Base-by-base conservation (phyloP, 768 basidiomycete genomes). In the Lyophyllum decastes region DNA sequence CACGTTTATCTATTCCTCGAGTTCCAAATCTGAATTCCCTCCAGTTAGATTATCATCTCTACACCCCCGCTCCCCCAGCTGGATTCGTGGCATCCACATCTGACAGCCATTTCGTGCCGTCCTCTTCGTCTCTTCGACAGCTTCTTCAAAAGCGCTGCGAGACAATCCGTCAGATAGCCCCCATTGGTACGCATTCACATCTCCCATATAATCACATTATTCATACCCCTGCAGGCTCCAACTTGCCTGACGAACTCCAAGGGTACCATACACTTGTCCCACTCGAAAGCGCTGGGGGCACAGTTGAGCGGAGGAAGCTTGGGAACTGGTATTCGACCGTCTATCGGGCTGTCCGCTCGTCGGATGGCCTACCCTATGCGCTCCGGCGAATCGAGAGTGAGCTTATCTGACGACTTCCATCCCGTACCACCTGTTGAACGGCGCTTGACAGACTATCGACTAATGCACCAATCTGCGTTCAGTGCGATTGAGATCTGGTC, bases 11-110 rank as follows among this genome's bases (percentile, higher is more conserved):
- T n/a, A 22, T 35, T 52, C 46, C 49, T 40, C 11, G 50, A 52
- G 40, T 45, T 16, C 51, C 21, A 9, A 49, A 64, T 53, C 40
- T 30, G 52, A 53, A 41, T 43, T 49, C 52, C 43, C 68, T 53
- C 44, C 66, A 96, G 93, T 82, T 98, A 46, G 86, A 97, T 68
- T 94, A 99, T 67, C 94, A 98, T 63, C 81, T 98, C 27, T 99
- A 99, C 76, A 88, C 91, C 3, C 82, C 84, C 2, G 82, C 82
- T 64, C 77, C 89, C 66, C 77, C 89, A 44, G 73, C 82, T 61
- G 66, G 78, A 55, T 77, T 89, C 68, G 66, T 81, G 64, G 68
- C 81, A 17, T 77, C 81, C 8, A 49, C 70, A 35, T 61, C 66
- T 61, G 64, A 78, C 65, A 76, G 73, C 27, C 94, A 95, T 68